A percentile compares a stretch with the other conserved stretches of the same genome.
phyloP scores from a whole-genome alignment of 202 grass and related monocot species.

The Saccharum hybrid region DNA sequence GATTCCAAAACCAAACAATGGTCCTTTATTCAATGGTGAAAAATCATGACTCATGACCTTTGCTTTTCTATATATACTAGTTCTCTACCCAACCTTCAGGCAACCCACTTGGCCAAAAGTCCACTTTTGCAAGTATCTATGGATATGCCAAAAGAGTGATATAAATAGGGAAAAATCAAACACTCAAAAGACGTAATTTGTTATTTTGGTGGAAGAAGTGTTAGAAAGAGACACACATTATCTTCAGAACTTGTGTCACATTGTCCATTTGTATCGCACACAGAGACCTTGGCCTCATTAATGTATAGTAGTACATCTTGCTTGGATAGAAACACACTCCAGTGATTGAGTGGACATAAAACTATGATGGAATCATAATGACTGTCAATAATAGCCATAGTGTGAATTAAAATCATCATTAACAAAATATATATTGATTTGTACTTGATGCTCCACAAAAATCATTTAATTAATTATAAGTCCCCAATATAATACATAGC shows the following conservation, averaged over 20 bases:
- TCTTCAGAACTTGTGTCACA: constrained; percentile 28
- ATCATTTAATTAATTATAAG: background rate
- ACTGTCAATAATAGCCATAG: background rate
- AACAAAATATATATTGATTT: background rate
- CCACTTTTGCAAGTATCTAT: no score
- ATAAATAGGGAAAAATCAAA: background rate
- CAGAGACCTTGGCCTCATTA: constrained; percentile 40
- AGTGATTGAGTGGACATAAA: no score
- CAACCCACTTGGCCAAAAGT: no score
- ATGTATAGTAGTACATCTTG: constrained; percentile 63
- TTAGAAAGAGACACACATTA: constrained; percentile 20
- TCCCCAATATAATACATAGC: background rate
- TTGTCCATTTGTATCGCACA: constrained; percentile 25
- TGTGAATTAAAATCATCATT: background rate
- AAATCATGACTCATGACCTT: no score
- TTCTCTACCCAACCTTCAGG: no score
- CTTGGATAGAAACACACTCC: constrained; percentile 45
- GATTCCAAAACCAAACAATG: background rate
- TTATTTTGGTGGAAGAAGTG: background rate
- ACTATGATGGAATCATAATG: background rate
- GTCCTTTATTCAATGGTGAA: no score
- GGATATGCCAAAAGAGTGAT: background rate
- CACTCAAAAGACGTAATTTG: background rate
- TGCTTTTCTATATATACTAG: no score
- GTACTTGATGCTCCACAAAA: background rate